Evolutionary conservation across 2,329 filamentous ascomycete species (phyloP).

Genomic region (Beauveria sp.): DNA sequence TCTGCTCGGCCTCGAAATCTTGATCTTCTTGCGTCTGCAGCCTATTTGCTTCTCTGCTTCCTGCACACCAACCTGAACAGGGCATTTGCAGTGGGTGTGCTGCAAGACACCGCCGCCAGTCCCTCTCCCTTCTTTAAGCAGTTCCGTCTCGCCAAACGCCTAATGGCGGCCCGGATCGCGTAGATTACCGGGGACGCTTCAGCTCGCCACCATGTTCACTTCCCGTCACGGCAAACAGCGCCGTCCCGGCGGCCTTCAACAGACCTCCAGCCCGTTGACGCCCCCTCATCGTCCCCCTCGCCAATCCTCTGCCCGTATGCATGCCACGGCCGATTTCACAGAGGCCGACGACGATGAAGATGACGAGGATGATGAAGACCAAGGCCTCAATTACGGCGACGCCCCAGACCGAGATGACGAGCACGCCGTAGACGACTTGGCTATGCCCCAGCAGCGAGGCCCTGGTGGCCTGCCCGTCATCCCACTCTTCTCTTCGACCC

Average conservation of each 20-base stretch:
- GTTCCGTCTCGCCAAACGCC: not conserved
- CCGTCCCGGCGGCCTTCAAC: constrained; percentile 20
- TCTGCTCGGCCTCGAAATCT: constrained; percentile 8
- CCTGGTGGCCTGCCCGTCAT: constrained; percentile 38
- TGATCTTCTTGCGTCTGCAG: not conserved
- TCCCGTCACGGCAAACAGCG: constrained; percentile 28
- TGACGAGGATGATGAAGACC: constrained; percentile 30
- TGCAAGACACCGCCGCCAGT: not conserved
- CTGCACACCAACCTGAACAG: not conserved
- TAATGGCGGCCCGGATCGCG: constrained; percentile 3
- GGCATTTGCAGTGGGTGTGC: not conserved
- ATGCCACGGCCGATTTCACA: constrained; percentile 58
- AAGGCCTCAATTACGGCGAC: constrained; percentile 41
- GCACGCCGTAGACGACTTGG: constrained; percentile 34
- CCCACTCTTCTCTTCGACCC: constrained; percentile 72
- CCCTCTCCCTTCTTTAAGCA: not conserved
- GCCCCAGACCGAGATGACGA: constrained; percentile 39
- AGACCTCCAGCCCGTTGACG: constrained; percentile 23
- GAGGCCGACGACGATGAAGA: constrained; percentile 52
- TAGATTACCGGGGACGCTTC: constrained; percentile 1
- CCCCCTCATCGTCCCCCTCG: constrained; percentile 22
- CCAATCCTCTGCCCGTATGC: constrained; percentile 26
- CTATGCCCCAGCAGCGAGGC: constrained; percentile 19
- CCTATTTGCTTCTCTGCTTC: not conserved
- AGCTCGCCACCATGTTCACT: constrained; percentile 26